These are phyloP conservation scores for Pichia rugopelliculosa DNA, from an alignment of 805 yeast species.

Conservation along the genomic window DNA sequence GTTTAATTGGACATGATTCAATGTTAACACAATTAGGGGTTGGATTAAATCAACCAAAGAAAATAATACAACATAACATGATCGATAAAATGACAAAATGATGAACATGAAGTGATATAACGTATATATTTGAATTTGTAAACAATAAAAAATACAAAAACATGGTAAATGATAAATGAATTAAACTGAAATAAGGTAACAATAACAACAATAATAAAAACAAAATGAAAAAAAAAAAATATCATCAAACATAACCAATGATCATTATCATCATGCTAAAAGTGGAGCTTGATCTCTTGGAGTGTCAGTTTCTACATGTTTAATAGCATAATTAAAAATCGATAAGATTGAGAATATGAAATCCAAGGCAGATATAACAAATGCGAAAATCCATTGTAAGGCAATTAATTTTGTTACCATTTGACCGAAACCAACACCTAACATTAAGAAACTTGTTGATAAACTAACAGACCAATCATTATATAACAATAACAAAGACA, in stretches of 20 bases:
- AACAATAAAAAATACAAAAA: too few species aligned
- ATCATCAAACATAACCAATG: neutral
- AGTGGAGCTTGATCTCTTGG: constrained; percentile 30
- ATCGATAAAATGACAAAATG: constrained; percentile 35
- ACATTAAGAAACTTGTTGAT: constrained; percentile 46
- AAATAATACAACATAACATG: constrained; percentile 25
- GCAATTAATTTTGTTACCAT: constrained; percentile 62
- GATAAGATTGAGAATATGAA: constrained; percentile 43
- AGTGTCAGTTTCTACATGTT: constrained; percentile 7
- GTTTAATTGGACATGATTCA: constrained; percentile 52
- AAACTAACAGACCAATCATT: constrained; percentile 70
- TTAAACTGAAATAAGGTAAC: neutral
- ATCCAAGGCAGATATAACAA: constrained; percentile 52
- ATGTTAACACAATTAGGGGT: constrained; percentile 47
- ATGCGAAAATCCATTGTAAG: constrained; percentile 81
- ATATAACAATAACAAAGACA: constrained; percentile 45
- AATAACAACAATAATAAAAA: neutral
- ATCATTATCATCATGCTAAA: constrained; percentile 12
- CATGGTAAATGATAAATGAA: neutral
- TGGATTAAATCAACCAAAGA: constrained; percentile 41
- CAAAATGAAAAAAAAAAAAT: neutral
- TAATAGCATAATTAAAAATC: constrained; percentile 31
- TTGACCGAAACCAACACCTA: constrained; percentile 69
- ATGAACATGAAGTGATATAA: neutral
- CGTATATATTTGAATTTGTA: too few species aligned